Evolutionary conservation across 2,329 filamentous ascomycete species (phyloP), one percentile per base, ranked within the genome.

Genomic region (Cladophialophora carrionii): DNA sequence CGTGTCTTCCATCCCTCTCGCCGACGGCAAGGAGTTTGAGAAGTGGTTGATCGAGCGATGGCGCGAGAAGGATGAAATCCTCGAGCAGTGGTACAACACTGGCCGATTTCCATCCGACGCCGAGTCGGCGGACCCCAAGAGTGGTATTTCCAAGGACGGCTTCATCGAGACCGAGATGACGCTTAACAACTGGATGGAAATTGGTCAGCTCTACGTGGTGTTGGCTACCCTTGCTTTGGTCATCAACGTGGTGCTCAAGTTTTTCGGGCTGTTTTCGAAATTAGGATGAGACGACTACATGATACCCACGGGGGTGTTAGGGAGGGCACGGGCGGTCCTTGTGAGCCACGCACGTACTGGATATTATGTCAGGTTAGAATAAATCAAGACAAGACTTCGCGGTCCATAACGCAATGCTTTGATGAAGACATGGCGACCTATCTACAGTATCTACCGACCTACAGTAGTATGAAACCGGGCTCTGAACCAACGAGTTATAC

Each of bases 31-130:
- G 48, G 82, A 85, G 6, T 99, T 99, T 73, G 92, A 96, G 63
- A 73, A 83, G 2, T 99, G 95, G 95, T 82, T 98, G 31, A 85
- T 88, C 34, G 88, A 91, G 63, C 85, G 92, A 52, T 99, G 95
- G 95, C 86, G 88, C 57, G 92, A 96, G 75, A 99, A 99, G 76
- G 94, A 99, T 72, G 86, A 87, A 32, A 82, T 97, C 53, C 86
- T 99, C 74, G 92, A 97, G 71, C 85, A 92, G 70, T 98, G 92
- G 75, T 80, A 89, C 62, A 82, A 84, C 17, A 93, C 88, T 1
- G 92, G 90, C 2, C 85, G 88, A 22, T 96, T 98, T 73, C 95
- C 95, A 0, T 83, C 87, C 3, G 88, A 89, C 68, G 81, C 86
- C 6, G 81, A 68, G 7, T 60, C 67, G 6, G 63, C 75, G 84